Percentiles rank a stretch among this genome's conserved stretches.
Evolutionary conservation across 164 flowering plant genomes (phyloP).

Genomic region (Vitis riparia): DNA sequence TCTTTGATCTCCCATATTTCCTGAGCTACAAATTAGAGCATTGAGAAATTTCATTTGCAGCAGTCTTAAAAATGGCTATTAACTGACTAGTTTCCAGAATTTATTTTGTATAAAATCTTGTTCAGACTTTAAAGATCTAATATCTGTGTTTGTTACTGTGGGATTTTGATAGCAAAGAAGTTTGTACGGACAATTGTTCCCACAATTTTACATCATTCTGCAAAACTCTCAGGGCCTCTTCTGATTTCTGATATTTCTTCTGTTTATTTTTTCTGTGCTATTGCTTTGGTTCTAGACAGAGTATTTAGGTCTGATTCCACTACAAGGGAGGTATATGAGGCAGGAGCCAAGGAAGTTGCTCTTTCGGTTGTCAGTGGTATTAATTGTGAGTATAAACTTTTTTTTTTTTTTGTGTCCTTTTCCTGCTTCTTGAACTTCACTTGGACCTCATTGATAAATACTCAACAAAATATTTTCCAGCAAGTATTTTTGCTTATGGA

Average conservation of each 20-base stretch:
- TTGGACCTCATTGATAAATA: neutral
- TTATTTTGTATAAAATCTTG: neutral
- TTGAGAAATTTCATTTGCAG: no score
- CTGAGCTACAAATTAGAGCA: no score
- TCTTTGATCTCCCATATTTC: no score
- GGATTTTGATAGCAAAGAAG: constrained; percentile 3
- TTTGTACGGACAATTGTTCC: neutral
- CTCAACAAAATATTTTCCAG: constrained; percentile 36
- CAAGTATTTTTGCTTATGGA: constrained; percentile 93
- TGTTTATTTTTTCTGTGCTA: neutral
- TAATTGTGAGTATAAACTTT: constrained; percentile 54
- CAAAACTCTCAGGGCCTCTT: neutral
- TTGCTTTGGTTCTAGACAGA: constrained; percentile 45
- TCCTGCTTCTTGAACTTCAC: neutral
- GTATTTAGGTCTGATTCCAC: constrained; percentile 65
- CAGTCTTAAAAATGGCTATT: no score
- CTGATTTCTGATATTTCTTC: neutral
- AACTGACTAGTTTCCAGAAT: no score
- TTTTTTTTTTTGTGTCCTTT: neutral
- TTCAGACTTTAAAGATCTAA: neutral
- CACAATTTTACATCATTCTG: neutral
- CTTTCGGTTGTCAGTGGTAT: constrained; percentile 90
- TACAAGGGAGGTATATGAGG: constrained; percentile 81
- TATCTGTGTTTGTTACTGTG: neutral
- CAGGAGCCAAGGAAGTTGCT: constrained; percentile 82